Percentiles rank a stretch among this genome's conserved stretches.
Conservation (phyloP, 2,329 filamentous ascomycete species). For the Pseudogymnoascus sp. region DNA sequence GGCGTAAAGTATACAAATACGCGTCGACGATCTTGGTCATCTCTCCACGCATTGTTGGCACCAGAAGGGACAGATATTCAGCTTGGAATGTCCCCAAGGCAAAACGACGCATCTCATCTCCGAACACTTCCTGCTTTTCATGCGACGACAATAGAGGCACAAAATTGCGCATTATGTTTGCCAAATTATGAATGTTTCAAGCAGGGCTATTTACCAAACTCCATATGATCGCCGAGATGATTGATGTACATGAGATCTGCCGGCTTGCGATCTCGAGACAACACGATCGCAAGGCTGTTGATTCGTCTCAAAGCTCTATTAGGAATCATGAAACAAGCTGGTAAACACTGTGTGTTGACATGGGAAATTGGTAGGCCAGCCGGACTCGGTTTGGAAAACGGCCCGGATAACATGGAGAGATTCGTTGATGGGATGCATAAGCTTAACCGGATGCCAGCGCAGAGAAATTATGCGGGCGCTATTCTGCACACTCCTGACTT, state of each 20-base stretch:
- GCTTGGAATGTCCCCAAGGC: neutral
- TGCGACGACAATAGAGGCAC: neutral
- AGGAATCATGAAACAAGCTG: neutral
- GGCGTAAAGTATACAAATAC: slow-evolving; percentile 1
- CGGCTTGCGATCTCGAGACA: neutral
- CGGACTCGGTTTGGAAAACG: neutral
- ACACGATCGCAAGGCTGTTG: slow-evolving; percentile 4
- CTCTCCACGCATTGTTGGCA: neutral
- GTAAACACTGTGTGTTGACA: slow-evolving; percentile 2
- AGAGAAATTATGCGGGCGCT: neutral
- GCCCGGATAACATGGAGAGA: neutral
- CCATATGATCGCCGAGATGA: slow-evolving; percentile 1
- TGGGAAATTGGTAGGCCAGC: slow-evolving; percentile 8
- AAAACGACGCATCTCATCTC: neutral
- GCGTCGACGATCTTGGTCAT: slow-evolving; percentile 2
- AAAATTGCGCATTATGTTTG: neutral
- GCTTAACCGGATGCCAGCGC: slow-evolving; percentile 2
- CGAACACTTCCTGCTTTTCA: neutral
- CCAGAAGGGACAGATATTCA: neutral
- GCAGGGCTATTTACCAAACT: neutral
- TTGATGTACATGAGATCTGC: slow-evolving; percentile 8
- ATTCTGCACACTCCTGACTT: neutral
- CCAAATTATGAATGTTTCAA: slow-evolving; percentile 6
- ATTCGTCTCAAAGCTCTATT: neutral
- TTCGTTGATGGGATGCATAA: neutral